Evolutionary conservation across 768 basidiomycete genomes (phyloP).

Genomic region (Dacryopinax spathularia): DNA sequence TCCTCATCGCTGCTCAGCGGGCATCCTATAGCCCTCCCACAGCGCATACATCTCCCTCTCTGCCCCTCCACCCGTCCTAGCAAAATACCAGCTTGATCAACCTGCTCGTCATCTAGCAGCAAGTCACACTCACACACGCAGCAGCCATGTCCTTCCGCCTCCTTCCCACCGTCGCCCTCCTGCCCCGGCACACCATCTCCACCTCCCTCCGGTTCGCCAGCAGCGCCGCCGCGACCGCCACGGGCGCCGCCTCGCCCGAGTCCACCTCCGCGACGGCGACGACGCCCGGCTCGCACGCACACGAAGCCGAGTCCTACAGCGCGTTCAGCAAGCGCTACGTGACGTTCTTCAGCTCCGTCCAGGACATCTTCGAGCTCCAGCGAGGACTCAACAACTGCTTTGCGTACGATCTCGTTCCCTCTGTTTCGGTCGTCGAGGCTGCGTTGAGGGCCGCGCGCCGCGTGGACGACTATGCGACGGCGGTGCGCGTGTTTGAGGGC

Average conservation of each 20-base stretch:
- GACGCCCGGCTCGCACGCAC: conserved; percentile 32
- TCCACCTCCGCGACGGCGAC: not conserved
- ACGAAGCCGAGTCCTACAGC: conserved; percentile 85
- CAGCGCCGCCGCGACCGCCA: not conserved
- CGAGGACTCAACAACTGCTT: conserved; percentile 99
- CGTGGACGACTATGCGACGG: conserved; percentile 94
- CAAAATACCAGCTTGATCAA: no score
- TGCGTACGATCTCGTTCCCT: conserved; percentile 90
- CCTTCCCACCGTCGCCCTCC: not conserved
- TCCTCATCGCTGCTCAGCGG: no score
- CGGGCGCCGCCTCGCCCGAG: not conserved
- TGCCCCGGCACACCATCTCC: not conserved
- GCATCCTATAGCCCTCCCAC: no score
- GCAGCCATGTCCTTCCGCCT: not conserved
- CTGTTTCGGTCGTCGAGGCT: conserved; percentile 69
- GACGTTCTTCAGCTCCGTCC: conserved; percentile 78
- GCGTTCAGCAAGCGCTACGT: conserved; percentile 89
- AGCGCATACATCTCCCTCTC: not conserved
- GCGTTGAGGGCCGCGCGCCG: conserved; percentile 76
- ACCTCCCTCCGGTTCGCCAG: not conserved
- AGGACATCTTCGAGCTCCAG: conserved; percentile 97
- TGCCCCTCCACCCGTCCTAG: no score
- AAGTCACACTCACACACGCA: no score
- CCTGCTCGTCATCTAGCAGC: no score
- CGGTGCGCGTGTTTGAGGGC: conserved; percentile 91